Conservation (phyloP, 1,139 yeast species). For the Candida tropicalis region DNA sequence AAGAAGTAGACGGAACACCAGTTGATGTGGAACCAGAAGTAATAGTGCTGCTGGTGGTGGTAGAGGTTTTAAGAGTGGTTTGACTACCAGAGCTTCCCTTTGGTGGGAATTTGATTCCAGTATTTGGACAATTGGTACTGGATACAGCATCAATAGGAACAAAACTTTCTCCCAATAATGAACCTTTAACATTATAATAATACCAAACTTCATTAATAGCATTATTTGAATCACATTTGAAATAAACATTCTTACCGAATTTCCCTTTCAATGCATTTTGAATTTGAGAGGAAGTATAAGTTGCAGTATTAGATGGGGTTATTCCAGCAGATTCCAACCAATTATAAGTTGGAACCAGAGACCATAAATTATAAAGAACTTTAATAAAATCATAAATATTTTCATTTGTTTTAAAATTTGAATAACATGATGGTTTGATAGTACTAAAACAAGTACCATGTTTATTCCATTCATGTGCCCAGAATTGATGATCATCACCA, state of each 20-base stretch:
- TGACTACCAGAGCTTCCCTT: constrained; percentile 39
- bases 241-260: constrained; percentile 63
- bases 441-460: constrained; percentile 93
- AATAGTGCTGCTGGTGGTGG: constrained; percentile 13
- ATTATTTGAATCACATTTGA: constrained; percentile 61
- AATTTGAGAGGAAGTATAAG: constrained; percentile 67
- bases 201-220: constrained; percentile 90
- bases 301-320: constrained; percentile 57
- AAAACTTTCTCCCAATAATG: constrained; percentile 66
- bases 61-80: constrained; percentile 8
- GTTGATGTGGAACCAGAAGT: constrained; percentile 21
- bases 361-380: constrained; percentile 63
- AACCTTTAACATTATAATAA: constrained; percentile 76
- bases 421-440: constrained; percentile 69
- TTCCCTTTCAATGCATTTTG: constrained; percentile 59
- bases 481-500: constrained; percentile 69
- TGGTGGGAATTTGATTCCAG: constrained; percentile 75
- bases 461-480: constrained; percentile 93
- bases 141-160: constrained; percentile 60
- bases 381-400: constrained; percentile 80
- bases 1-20: constrained; percentile 33
- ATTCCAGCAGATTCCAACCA: constrained; percentile 70
- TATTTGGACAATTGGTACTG: constrained; percentile 57
- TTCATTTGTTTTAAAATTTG: constrained; percentile 30
- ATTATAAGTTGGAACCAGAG: constrained; percentile 66